Evolutionary conservation across 1,284 basidiomycete species (phyloP), one percentile per base, ranked within the genome.

Genomic region (Malassezia pachydermatis): DNA sequence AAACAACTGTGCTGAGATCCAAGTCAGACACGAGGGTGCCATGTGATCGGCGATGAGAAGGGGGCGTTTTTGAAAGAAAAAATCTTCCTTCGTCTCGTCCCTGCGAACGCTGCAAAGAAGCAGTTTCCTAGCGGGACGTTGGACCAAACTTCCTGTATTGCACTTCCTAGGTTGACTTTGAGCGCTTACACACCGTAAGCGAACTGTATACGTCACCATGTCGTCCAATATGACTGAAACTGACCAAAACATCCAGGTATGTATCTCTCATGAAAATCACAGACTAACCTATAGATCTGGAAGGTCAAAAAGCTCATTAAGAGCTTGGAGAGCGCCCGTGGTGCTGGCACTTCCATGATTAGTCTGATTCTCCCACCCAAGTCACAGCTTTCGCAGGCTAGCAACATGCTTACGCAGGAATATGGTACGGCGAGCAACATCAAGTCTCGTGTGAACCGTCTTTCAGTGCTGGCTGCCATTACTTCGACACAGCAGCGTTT

Each of bases 401-500:
- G 83, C 44, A 84, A 82, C 57, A 95, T 98, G 90, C 81, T 98
- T 72, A 96, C 92, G 51, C 88, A 94, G 73, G 92, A 98, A 75
- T 96, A 94, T 72, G 92, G 74, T 36, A 75, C 73, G 14, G 69
- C 64, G 25, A 94, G 89, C 58, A 98, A 98, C 77, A 99, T 99
- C 79, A 99, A 98, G 75, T 95, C 89, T 64, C 88, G 94, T 57
- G 92, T 99, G 70, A 98, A 98, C 78, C 82, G 92, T 62, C 80
- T 95, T 30, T 99, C 92, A 28, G 94, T 98, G 22, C 79, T 98
- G 41, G 88, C 92, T 38, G 94, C 94, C 56, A 98, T 99, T 72
- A 96, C 92, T 17, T 90, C 87, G 66, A 96, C 94, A n/a, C 92
- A 99, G 75, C 90, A 98, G 65, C 82, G 90, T 60, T 79, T 98